These are phyloP conservation scores for Penicillium longicatenatum DNA, from an alignment of 495 filamentous ascomycete species.

Conservation along the genomic window DNA sequence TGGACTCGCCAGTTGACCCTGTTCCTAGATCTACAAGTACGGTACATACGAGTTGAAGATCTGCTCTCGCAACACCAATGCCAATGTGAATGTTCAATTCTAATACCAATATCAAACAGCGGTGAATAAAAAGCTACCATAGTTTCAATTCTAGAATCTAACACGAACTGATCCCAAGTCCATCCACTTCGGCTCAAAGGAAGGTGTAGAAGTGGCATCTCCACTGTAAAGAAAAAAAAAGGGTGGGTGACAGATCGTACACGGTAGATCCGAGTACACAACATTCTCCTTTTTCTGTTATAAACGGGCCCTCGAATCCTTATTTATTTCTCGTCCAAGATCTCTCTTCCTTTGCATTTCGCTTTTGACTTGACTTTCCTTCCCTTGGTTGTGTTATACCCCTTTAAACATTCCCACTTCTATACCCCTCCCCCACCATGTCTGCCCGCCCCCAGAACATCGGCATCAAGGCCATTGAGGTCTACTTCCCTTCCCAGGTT, in stretches of 20 bases:
- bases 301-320: not conserved
- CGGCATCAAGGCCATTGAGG: conserved; percentile 99
- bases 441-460: conserved; percentile 90
- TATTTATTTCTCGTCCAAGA: not conserved
- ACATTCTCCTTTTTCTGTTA: conserved; percentile 23
- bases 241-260: conserved; percentile 34
- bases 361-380: conserved; percentile 8
- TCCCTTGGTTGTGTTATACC: conserved; percentile 1
- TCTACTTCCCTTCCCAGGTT: conserved; percentile 97
- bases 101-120: too few species aligned
- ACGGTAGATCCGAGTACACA: conserved; percentile 39
- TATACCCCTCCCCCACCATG: conserved; percentile 60
- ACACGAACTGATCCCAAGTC: not conserved
- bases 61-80: not conserved
- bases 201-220: conserved; percentile 9
- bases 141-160: not conserved
- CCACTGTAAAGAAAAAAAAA: conserved; percentile 20
- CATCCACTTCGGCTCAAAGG: conserved; percentile 20
- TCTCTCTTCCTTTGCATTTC: conserved; percentile 1
- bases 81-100: not conserved
- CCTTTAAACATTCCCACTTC: not conserved
- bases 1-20: conserved; percentile 1
- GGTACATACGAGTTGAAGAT: not conserved
- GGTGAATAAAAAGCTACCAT: not conserved
- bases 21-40: not conserved